A percentile compares a stretch with the other conserved stretches of the same genome.
Evolutionary conservation across 305 asterid species (phyloP).

Genomic region (Stenogyne calaminthoides): DNA sequence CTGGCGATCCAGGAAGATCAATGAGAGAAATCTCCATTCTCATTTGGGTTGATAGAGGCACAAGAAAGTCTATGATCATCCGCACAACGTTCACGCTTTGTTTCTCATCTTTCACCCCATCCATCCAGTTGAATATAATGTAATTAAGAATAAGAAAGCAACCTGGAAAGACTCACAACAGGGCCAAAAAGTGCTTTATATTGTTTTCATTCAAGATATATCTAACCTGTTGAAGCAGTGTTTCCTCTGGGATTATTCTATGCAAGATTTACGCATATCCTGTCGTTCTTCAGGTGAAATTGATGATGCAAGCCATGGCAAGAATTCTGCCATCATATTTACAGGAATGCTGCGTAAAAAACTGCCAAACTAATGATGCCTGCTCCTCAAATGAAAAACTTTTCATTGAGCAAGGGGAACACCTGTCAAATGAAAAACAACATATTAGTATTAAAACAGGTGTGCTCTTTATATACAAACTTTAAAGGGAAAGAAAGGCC

Average conservation of each 20-base stretch:
- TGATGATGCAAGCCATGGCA: conserved; percentile 97
- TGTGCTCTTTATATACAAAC: conserved; percentile 10
- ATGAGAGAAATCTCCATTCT: conserved; percentile 54
- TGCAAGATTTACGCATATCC: conserved; percentile 88
- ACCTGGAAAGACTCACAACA: conserved; percentile 40
- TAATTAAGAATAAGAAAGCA: conserved; percentile 33
- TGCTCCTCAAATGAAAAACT: conserved; percentile 97
- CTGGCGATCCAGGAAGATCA: conserved; percentile 46
- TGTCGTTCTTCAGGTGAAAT: conserved; percentile 81
- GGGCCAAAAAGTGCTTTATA: conserved; percentile 19
- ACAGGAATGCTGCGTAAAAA: conserved; percentile 97
- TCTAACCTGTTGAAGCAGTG: conserved; percentile 88
- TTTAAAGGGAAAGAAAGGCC: conserved; percentile 12
- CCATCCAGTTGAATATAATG: conserved; percentile 98
- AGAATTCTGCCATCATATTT: conserved; percentile 97
- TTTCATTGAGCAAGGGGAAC: conserved; percentile 80
- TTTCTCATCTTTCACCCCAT: conserved; percentile 67
- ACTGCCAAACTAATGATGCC: conserved; percentile 98
- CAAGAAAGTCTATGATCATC: conserved; percentile 46
- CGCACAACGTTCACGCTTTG: conserved; percentile 78
- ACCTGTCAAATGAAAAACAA: conserved; percentile 52
- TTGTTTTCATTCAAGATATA: conserved; percentile 25
- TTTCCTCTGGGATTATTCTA: conserved; percentile 81
- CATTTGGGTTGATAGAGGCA: conserved; percentile 35
- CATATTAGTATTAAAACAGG: not conserved